phyloP scores from a whole-genome alignment of 164 flowering plant species.

The Sedum album region DNA sequence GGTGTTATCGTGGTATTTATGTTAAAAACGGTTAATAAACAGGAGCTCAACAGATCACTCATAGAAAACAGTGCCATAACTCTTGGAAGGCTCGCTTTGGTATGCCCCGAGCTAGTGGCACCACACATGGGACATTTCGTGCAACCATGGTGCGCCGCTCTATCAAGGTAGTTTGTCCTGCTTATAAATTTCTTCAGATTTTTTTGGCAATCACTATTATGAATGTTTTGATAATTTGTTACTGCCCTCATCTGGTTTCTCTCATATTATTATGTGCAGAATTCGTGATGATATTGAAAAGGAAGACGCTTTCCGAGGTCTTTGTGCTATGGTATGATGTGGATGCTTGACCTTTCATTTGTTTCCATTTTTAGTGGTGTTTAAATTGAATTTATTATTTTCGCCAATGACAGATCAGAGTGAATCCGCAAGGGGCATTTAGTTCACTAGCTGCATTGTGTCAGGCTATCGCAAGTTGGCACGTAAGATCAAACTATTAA shows the following conservation, averaged over 20 bases:
- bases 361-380: background rate
- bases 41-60: conserved; percentile 88
- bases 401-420: conserved; percentile 52
- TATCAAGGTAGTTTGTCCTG: conserved; percentile 58
- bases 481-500: conserved; percentile 43
- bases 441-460: conserved; percentile 78
- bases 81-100: conserved; percentile 94
- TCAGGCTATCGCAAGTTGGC: conserved; percentile 98
- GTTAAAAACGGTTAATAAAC: conserved; percentile 18
- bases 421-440: conserved; percentile 87
- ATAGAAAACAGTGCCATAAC: conserved; percentile 95
- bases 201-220: background rate
- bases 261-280: conserved; percentile 36
- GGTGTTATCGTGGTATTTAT: background rate
- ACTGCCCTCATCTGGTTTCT: background rate
- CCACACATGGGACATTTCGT: conserved; percentile 99
- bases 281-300: conserved; percentile 96
- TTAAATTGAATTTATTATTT: background rate
- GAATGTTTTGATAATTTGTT: background rate
- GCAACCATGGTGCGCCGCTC: conserved; percentile 88
- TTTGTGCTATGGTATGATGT: conserved; percentile 81
- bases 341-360: background rate
- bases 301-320: conserved; percentile 95
- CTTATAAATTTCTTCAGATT: background rate
- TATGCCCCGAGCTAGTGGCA: conserved; percentile 83